Percentiles rank a stretch among this genome's conserved stretches.
phyloP scores from a whole-genome alignment of 768 basidiomycete genomes.

The Scleroderma citrinum region DNA sequence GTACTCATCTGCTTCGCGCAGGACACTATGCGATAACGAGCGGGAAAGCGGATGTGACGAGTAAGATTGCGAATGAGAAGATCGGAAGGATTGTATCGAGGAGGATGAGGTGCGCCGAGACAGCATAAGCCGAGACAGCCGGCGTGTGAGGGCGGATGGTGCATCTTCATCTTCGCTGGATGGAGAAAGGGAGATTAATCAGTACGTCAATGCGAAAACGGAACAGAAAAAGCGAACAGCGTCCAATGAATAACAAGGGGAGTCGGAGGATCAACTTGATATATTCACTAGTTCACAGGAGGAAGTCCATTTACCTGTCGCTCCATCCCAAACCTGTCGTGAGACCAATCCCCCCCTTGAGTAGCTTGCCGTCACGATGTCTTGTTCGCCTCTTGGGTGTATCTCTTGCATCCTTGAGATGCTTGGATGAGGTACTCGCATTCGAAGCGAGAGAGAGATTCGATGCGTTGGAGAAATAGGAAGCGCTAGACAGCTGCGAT shows the following conservation, averaged over 20 bases:
- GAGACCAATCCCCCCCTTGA: constrained; percentile 59
- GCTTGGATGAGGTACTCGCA: constrained; percentile 21
- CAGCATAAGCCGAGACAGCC: constrained; percentile 53
- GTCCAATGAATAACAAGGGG: not conserved
- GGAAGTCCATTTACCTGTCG: constrained; percentile 46
- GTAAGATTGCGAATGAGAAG: constrained; percentile 9
- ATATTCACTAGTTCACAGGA: not conserved
- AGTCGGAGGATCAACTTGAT: not conserved
- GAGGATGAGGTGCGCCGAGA: constrained; percentile 40
- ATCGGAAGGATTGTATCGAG: constrained; percentile 29
- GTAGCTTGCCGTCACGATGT: constrained; percentile 54
- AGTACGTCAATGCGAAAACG: not conserved
- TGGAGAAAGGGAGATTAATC: not conserved
- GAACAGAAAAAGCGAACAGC: constrained; percentile 1
- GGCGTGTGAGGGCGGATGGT: constrained; percentile 58
- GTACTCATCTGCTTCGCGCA: constrained; percentile 25
- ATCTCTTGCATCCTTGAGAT: constrained; percentile 49
- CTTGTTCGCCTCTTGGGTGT: constrained; percentile 50
- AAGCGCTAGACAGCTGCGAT: constrained; percentile 22
- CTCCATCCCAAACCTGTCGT: constrained; percentile 75
- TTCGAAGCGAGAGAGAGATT: constrained; percentile 11
- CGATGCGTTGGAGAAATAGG: constrained; percentile 15
- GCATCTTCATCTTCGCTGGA: constrained; percentile 69
- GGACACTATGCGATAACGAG: constrained; percentile 25
- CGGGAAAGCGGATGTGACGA: constrained; percentile 16